These are phyloP conservation scores for Postia placenta DNA, from an alignment of 768 basidiomycete genomes.

Conservation along the genomic window DNA sequence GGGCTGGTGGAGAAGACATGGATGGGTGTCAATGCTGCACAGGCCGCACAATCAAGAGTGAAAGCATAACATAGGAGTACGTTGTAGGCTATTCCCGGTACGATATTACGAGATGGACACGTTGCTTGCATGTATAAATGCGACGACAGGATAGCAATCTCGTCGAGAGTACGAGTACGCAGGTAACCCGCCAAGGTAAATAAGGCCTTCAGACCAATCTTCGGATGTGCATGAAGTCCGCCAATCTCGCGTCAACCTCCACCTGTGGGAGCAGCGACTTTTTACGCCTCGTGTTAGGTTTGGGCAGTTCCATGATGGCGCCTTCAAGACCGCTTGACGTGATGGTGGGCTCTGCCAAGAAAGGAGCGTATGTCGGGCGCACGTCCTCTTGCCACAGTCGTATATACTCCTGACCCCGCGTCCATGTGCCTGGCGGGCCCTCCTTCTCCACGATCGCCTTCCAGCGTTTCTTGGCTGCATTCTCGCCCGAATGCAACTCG, in stretches of 20 bases:
- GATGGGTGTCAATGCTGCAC: conserved; percentile 92
- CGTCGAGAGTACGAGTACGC: no score
- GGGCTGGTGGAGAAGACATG: conserved; percentile 96
- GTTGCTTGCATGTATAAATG: no score
- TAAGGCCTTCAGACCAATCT: no score
- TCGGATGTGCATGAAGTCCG: neutral
- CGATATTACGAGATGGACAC: no score
- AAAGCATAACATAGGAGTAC: conserved; percentile 41
- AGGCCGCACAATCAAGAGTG: conserved; percentile 71
- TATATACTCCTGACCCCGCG: conserved; percentile 68
- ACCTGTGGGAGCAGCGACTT: no score
- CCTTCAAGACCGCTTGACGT: conserved; percentile 10
- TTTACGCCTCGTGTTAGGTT: neutral
- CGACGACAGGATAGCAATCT: no score
- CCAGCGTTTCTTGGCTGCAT: conserved; percentile 72
- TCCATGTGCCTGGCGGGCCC: conserved; percentile 46
- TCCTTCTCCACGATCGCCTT: conserved; percentile 38
- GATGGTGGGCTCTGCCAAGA: conserved; percentile 36
- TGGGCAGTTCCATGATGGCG: neutral
- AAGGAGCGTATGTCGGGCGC: conserved; percentile 59
- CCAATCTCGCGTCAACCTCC: neutral
- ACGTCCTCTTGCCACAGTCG: conserved; percentile 67
- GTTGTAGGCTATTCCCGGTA: no score
- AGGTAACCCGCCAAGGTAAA: no score
- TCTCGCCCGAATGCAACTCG: conserved; percentile 52